Base-by-base conservation (phyloP, 805 yeast genomes). In the Candida berthetii region DNA sequence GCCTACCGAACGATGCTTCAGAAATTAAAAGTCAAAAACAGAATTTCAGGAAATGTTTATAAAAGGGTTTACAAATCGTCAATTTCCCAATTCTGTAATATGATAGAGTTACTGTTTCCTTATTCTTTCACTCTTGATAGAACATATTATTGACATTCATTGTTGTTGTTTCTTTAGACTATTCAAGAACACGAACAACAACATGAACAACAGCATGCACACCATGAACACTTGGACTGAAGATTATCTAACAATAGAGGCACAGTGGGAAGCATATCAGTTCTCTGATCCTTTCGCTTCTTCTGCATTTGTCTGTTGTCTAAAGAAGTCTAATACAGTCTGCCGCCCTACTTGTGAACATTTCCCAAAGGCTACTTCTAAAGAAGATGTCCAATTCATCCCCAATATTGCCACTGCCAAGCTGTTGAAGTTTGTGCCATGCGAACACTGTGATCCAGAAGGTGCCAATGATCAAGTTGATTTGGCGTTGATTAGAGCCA, bases 331-430 rank as follows among this genome's bases (percentile, higher is more conserved):
- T 20, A 64, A 64, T 41, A 48, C 52, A n/a, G 71, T 74, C 39
- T 82, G 89, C 49, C 76, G 86, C 38, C 88, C 90, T 6, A 82
- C 78, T 52, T 83, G 90, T 58, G 85, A 78, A 42, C 41, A 58
- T 45, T 62, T 60, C 54, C 65, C 44, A 65, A 68, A 50, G 57
- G 73, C 49, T 62, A 66, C 50, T 46, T 64, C 42, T 7, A 48
- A 47, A 39, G 53, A 50, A 31, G 79, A 76, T 28, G 66, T 78
- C 37, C 51, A 55, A 25, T 78, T 80, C 51, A 65, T 71, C 15
- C 65, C 61, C 38, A 49, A 60, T 9, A 54, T 65, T 9, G 54
- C 57, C 1, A 70, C 68, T 24, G 85, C 84, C 1, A 24, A 67
- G 1, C 47, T 46, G 0, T 46, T 60, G 20, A 82, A 82, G 6